These are phyloP conservation scores for Coniochaeta pulveracea DNA, from an alignment of 2,329 filamentous ascomycete genomes.

Conservation along the genomic window DNA sequence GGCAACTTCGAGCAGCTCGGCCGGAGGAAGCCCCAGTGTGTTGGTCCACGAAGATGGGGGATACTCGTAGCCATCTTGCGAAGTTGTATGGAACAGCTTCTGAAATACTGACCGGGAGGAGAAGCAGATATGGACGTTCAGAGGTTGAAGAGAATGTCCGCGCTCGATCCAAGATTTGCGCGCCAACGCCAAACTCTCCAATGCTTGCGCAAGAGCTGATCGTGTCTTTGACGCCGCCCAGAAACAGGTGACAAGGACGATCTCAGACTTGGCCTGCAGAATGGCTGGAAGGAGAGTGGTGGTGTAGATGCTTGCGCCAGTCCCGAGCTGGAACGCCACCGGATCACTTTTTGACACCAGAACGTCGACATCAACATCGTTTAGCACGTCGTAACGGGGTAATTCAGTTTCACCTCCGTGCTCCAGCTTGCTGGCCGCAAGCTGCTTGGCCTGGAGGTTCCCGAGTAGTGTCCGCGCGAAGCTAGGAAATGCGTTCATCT, in stretches of 20 bases:
- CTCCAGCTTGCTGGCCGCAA: too few relatives aligned
- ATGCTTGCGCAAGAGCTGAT: conserved; percentile 41
- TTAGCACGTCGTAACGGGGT: conserved; percentile 33
- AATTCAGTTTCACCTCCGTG: conserved; percentile 26
- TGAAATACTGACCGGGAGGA: conserved; percentile 63
- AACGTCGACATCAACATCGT: conserved; percentile 17
- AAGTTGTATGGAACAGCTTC: conserved; percentile 64
- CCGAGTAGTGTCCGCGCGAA: too few relatives aligned
- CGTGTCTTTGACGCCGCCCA: conserved; percentile 60
- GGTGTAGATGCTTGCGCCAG: conserved; percentile 44
- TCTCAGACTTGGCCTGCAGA: conserved; percentile 45
- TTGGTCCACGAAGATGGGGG: conserved; percentile 44
- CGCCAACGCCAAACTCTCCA: conserved; percentile 44
- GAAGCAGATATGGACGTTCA: conserved; percentile 63
- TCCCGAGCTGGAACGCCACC: conserved; percentile 41
- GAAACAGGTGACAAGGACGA: conserved; percentile 74
- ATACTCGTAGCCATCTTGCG: conserved; percentile 50
- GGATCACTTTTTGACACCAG: conserved; percentile 37
- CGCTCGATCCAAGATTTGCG: conserved; percentile 17
- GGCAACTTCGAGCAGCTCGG: conserved; percentile 35
- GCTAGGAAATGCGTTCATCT: too few relatives aligned
- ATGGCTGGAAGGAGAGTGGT: conserved; percentile 50
- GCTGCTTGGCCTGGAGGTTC: too few relatives aligned
- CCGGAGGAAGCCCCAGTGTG: conserved; percentile 51
- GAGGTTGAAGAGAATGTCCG: conserved; percentile 13